Evolutionary conservation across 108 stramenopile genomes (phyloP), one percentile per base, ranked within the genome.

Genomic region (Pseudonitzschia multistriata): DNA sequence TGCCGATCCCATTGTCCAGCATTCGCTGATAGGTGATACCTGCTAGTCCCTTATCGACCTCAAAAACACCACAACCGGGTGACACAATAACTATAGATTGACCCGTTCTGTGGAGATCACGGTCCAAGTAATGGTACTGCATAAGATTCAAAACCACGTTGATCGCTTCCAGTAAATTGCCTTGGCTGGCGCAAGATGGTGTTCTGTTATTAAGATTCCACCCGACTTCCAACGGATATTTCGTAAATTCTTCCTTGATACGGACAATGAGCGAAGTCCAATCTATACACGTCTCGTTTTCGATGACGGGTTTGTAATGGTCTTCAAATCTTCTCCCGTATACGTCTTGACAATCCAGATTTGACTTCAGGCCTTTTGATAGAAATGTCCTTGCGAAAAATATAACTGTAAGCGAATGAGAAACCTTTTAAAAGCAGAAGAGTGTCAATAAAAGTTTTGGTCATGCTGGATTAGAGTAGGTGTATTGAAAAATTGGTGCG

Each of bases 1-100:
- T 96, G 7, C 99, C 99, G 67, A 99, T 97, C 11, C 97, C 99
- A 76, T 96, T 93, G 81, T 99, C 99, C 97, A 99, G 96, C 97
- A 99, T 99, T 36, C 99, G 80, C 75, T 98, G 98, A 73, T 97
- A 97, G n/a, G 97, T 98, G 8, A 97, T 98, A 25, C 80, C 74
- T 28, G 97, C 90, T 53, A 96, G 87, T 42, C 78, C 80, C 68
- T 89, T 91, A 65, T 96, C 92, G 3, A 96, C 95, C 66, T 93
- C 88, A 79, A 94, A 95, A 22, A 97, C 94, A 27, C 99, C 99
- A 62, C 82, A 79, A n/a, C 97, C 97, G n/a, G 98, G 79, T 4
- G 96, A 86, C 22, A 99, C 83, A 27, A 97, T 79, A 37, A 98
- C 96, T 60, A 98, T 94, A 29, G 85, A 88, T 50, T 99, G 97